A percentile compares a stretch with the other conserved stretches of the same genome.
These are phyloP conservation scores for Xylaria sp. DNA, from an alignment of 2,329 filamentous ascomycete species.

Conservation along the genomic window DNA sequence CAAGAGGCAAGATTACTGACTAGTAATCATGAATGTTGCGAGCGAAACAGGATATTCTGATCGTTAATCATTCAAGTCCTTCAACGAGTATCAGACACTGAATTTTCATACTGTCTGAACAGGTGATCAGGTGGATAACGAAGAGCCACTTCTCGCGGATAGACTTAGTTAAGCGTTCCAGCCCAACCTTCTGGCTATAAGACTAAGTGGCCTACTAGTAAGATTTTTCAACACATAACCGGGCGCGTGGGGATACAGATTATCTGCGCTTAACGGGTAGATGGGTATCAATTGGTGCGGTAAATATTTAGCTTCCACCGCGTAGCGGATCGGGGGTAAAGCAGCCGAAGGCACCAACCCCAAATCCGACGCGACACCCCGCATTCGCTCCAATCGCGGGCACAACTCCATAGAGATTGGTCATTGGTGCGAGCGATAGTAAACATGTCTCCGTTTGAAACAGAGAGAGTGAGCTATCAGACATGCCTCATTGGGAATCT, in stretches of 20 bases:
- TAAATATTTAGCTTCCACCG: constrained; percentile 21
- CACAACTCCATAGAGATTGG: constrained; percentile 2
- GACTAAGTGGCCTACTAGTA: neutral
- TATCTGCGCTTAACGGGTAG: neutral
- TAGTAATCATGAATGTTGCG: neutral
- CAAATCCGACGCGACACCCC: constrained; percentile 32
- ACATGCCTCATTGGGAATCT: constrained; percentile 19
- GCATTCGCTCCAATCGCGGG: constrained; percentile 36
- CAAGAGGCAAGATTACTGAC: neutral
- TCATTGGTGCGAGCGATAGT: constrained; percentile 30
- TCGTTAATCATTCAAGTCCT: neutral
- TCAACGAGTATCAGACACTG: neutral
- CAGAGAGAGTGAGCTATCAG: constrained; percentile 13
- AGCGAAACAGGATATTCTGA: neutral
- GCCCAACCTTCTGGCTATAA: constrained; percentile 1
- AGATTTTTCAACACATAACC: constrained; percentile 12
- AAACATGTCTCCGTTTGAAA: constrained; percentile 22
- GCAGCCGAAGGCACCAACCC: constrained; percentile 33
- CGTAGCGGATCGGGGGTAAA: constrained; percentile 37
- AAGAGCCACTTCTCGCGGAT: constrained; percentile 18
- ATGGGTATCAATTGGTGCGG: constrained; percentile 39
- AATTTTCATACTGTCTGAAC: neutral
- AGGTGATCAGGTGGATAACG: neutral
- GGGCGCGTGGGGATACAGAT: constrained; percentile 20
- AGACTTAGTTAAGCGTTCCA: constrained; percentile 13